These are phyloP conservation scores for Globisporangium heterothallicum DNA, from an alignment of 352 stramenopile species.

Conservation along the genomic window DNA sequence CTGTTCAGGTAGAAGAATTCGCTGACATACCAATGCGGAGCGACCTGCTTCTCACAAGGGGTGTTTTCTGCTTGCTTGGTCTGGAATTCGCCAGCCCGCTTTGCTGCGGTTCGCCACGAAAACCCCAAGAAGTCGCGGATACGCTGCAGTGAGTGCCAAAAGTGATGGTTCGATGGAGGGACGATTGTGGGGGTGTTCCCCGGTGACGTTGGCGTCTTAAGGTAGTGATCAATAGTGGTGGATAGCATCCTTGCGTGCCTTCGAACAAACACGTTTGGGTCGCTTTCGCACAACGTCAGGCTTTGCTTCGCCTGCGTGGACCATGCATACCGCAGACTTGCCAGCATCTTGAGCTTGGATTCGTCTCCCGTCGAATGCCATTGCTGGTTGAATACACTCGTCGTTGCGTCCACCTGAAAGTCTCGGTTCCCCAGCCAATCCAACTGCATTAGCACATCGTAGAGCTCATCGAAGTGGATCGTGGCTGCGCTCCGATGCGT, in stretches of 20 bases:
- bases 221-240: constrained; percentile 16
- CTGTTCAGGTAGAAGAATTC: constrained; percentile 41
- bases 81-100: constrained; percentile 15
- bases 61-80: neutral
- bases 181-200: neutral
- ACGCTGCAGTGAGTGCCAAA: constrained; percentile 19
- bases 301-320: constrained; percentile 22
- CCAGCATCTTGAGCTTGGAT: neutral
- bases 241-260: constrained; percentile 19
- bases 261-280: constrained; percentile 48
- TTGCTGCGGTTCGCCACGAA: constrained; percentile 33
- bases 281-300: constrained; percentile 39
- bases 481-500: constrained; percentile 18
- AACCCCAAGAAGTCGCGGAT: constrained; percentile 40
- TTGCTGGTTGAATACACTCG: constrained; percentile 11
- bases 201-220: neutral
- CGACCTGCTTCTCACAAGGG: no score
- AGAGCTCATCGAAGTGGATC: constrained; percentile 37
- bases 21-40: constrained; percentile 26
- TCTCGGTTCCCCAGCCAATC: constrained; percentile 27
- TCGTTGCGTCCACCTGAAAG: constrained; percentile 20
- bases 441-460: constrained; percentile 21
- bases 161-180: neutral
- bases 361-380: constrained; percentile 6
- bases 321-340: constrained; percentile 29